Evolutionary conservation across 139 green algal genomes (phyloP), one percentile per base, ranked within the genome.

Genomic region (Zygnema circumcarinatum): DNA sequence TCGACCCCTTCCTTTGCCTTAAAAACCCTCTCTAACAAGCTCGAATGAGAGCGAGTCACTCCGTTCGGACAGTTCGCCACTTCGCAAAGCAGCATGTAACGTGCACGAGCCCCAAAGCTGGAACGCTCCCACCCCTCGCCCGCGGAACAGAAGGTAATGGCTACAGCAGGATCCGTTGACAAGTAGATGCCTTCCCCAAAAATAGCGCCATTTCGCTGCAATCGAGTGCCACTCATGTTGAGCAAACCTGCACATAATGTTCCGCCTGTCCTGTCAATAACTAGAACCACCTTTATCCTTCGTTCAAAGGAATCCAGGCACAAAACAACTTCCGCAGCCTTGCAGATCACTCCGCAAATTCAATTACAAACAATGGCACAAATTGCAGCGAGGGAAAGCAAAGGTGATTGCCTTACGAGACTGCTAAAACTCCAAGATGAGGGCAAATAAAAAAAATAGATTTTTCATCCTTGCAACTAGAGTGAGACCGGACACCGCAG

Each of bases 171-270:
- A 47, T 89, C 83, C 16, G 75, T 74, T 39, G 74, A 87, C 22
- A 89, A 42, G 32, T 89, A 89, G 35, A 89, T 76, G 83, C 83
- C 83, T 31, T 89, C 83, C 2, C 83, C 83, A 76, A 89, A 89
- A 38, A 75, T 67, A 3, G 83, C 83, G 2, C 83, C 83, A 38
- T 40, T 88, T 29, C 36, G 3, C 25, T 88, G 11, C n/a, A 88
- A 53, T 38, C 29, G 29, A 36, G 83, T 89, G n/a, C 83, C 83
- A 36, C 76, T 88, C 76, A 88, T n/a, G 83, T 89, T 89, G 40
- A 86, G 76, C 29, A 89, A 42, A 32, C 83, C 83, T 88, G 75
- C 76, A 47, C 67, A 62, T 25, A 62, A 62, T 25, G 16, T 62
- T 7, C 47, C 16, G 38, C 3, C 56, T n/a, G 56, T n/a, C 56